phyloP scores from a whole-genome alignment of 768 basidiomycete species.

The Melanogaster broomeanus region DNA sequence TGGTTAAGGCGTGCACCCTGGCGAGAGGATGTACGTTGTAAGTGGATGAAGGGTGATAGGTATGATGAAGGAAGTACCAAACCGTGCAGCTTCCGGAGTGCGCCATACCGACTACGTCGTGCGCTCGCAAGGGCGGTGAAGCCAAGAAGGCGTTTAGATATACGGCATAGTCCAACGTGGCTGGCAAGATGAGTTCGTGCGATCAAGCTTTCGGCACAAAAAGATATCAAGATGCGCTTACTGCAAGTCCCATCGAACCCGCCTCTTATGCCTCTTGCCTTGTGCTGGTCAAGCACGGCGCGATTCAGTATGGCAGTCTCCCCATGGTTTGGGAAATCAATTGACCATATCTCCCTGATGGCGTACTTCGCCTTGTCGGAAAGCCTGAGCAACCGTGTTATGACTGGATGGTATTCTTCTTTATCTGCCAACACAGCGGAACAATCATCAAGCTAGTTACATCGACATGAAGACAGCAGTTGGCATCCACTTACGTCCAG shows the following conservation, averaged over 20 bases:
- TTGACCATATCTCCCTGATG: constrained; percentile 35
- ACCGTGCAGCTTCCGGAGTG: constrained; percentile 32
- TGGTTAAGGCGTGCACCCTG: constrained; percentile 23
- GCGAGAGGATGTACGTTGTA: background rate
- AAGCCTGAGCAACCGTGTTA: constrained; percentile 19
- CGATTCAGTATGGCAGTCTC: constrained; percentile 36
- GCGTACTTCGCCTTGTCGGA: constrained; percentile 10
- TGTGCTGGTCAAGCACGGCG: constrained; percentile 22
- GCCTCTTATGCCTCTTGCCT: constrained; percentile 7
- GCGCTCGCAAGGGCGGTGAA: constrained; percentile 22
- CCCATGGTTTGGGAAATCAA: constrained; percentile 39
- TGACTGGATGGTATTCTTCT: constrained; percentile 26
- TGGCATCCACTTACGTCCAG: constrained; percentile 22
- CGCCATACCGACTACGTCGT: constrained; percentile 24
- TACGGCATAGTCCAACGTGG: constrained; percentile 20
- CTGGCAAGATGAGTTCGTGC: constrained; percentile 6
- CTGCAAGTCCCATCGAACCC: constrained; percentile 19
- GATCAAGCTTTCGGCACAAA: too few species aligned
- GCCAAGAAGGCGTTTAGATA: constrained; percentile 28
- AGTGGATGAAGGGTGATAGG: background rate
- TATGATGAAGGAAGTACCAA: constrained; percentile 14
- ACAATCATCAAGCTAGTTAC: background rate
- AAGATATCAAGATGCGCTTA: constrained; percentile 6
- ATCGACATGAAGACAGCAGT: background rate
- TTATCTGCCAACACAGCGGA: constrained; percentile 18